A percentile compares a stretch with the other conserved stretches of the same genome.
Conservation (phyloP, 352 stramenopile genomes). For the Pythium biforme region DNA sequence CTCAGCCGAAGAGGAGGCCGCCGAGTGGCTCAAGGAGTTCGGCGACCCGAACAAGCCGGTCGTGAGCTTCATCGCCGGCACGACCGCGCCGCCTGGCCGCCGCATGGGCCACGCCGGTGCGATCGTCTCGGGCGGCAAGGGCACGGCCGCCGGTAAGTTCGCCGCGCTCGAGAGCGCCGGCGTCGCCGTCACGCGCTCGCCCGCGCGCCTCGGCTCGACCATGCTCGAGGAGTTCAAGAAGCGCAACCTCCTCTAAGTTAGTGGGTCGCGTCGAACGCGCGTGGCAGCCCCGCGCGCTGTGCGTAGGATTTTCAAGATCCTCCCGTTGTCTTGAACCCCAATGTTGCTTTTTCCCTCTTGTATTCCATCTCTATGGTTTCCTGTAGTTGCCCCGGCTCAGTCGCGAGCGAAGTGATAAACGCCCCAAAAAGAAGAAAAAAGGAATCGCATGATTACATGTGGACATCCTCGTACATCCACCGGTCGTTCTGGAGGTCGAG, state of each 20-base stretch:
- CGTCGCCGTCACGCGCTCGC: conserved; percentile 95
- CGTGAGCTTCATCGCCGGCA: conserved; percentile 99
- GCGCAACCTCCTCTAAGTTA: conserved; percentile 36
- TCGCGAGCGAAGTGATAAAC: neutral
- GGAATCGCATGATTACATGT: conserved; percentile 36
- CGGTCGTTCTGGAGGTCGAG: conserved; percentile 62
- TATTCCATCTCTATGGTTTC: too few species aligned
- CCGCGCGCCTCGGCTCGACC: conserved; percentile 94
- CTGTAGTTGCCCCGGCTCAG: too few species aligned
- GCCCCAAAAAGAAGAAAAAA: neutral
- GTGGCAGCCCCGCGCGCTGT: too few species aligned
- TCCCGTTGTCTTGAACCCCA: too few species aligned
- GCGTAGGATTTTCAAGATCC: too few species aligned
- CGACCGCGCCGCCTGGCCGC: conserved; percentile 96
- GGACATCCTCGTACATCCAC: conserved; percentile 75
- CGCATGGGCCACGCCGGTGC: conserved; percentile 99
- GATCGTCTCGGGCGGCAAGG: conserved; percentile 99
- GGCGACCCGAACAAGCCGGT: conserved; percentile 99
- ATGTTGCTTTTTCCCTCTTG: neutral
- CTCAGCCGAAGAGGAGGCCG: conserved; percentile 97
- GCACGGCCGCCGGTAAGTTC: conserved; percentile 98
- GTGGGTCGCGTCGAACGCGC: too few species aligned
- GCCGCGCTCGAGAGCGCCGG: conserved; percentile 93
- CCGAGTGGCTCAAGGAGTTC: conserved; percentile 97
- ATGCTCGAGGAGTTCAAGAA: conserved; percentile 96